These are phyloP conservation scores for Blastobotrys indianensis DNA, from an alignment of 1,139 yeast genomes.

Conservation along the genomic window DNA sequence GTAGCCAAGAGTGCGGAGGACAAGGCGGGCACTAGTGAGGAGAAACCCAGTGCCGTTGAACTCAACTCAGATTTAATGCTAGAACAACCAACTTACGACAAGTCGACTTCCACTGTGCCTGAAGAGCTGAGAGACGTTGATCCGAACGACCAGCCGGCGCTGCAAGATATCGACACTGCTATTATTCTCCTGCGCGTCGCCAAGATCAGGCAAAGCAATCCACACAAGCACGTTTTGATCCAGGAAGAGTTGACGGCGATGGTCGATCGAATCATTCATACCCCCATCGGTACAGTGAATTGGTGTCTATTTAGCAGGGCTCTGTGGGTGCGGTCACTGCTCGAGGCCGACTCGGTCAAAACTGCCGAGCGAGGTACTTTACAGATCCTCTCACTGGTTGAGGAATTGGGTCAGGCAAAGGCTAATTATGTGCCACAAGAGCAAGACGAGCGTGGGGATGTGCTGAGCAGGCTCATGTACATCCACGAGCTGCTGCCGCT, in stretches of 20 bases:
- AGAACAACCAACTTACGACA: slow-evolving; percentile 58
- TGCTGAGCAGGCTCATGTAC: slow-evolving; percentile 54
- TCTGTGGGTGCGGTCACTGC: slow-evolving; percentile 80
- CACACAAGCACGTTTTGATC: slow-evolving; percentile 61
- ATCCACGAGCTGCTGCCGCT: slow-evolving; percentile 70
- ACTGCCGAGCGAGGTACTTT: slow-evolving; percentile 91
- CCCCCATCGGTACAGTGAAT: slow-evolving; percentile 46
- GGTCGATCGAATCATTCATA: slow-evolving; percentile 61
- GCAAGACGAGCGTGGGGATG: slow-evolving; percentile 23
- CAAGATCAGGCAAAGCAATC: slow-evolving; percentile 62
- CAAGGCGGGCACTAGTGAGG: slow-evolving; percentile 21
- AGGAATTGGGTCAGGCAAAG: slow-evolving; percentile 67
- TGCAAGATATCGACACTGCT: slow-evolving; percentile 63
- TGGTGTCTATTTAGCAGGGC: slow-evolving; percentile 83
- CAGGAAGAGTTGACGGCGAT: slow-evolving; percentile 79
- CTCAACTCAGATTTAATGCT: slow-evolving; percentile 74
- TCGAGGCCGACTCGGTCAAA: slow-evolving; percentile 74
- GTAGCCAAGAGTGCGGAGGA: slow-evolving; percentile 56
- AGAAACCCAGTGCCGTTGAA: slow-evolving; percentile 38
- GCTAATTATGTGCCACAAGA: slow-evolving; percentile 45
- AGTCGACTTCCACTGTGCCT: slow-evolving; percentile 43
- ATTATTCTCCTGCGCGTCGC: slow-evolving; percentile 66
- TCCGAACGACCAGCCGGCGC: slow-evolving; percentile 75
- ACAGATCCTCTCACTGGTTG: slow-evolving; percentile 89
- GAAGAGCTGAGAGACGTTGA: slow-evolving; percentile 50